Evolutionary conservation across 148 eudicot genomes (phyloP).

Genomic region (Limonium bicolor): DNA sequence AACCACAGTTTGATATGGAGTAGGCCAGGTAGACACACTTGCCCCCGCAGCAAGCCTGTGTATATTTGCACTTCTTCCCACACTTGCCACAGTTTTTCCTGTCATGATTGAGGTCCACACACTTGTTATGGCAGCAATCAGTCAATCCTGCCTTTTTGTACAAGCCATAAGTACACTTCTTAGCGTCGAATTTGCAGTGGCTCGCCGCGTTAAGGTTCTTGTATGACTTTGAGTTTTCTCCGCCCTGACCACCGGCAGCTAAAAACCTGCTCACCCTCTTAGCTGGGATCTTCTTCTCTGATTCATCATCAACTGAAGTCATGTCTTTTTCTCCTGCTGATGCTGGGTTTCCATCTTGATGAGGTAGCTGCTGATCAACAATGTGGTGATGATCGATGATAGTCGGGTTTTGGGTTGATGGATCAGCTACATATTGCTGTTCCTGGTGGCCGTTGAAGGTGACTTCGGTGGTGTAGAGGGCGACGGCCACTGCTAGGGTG

Average conservation of each 20-base stretch:
- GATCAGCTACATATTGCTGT: neutral
- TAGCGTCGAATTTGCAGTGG: conserved; percentile 33
- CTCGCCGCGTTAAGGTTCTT: conserved; percentile 30
- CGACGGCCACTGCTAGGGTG: conserved; percentile 18
- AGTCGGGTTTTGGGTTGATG: too few relatives aligned
- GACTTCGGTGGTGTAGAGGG: neutral
- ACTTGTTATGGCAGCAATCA: conserved; percentile 55
- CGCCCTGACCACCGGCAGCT: neutral
- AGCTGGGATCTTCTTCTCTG: conserved; percentile 2
- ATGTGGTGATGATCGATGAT: too few relatives aligned
- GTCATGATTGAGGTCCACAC: conserved; percentile 30
- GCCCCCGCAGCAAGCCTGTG: conserved; percentile 33
- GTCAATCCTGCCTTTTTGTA: conserved; percentile 17
- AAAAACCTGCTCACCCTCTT: conserved; percentile 36
- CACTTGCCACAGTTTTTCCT: too few relatives aligned
- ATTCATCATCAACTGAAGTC: too few relatives aligned
- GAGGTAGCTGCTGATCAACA: too few relatives aligned
- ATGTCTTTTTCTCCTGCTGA: too few relatives aligned
- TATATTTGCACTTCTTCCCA: too few relatives aligned
- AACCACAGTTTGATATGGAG: conserved; percentile 49
- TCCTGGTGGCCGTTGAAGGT: neutral
- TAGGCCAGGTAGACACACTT: conserved; percentile 31
- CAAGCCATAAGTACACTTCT: conserved; percentile 11
- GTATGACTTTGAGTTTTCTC: neutral
- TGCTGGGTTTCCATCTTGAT: too few relatives aligned